These are phyloP conservation scores for Candida pseudoviswanathii DNA, from an alignment of 1,139 yeast species.

Conservation along the genomic window DNA sequence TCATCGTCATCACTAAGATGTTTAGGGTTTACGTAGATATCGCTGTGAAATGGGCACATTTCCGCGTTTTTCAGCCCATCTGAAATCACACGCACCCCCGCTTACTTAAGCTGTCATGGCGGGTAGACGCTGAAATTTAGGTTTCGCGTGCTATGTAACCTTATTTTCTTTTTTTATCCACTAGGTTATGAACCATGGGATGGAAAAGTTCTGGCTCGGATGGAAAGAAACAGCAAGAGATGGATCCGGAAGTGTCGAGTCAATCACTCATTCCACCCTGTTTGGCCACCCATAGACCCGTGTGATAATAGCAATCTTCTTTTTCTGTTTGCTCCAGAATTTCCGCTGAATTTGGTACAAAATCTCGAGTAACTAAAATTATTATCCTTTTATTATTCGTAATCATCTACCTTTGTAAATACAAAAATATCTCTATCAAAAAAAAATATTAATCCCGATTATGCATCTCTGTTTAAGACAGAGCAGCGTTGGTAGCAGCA, in stretches of 20 bases:
- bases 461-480: too few relatives aligned
- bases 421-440: not conserved
- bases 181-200: not conserved
- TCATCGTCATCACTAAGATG: too few relatives aligned
- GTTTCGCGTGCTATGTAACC: not conserved
- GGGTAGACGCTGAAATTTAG: not conserved
- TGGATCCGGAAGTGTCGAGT: too few relatives aligned
- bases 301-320: too few relatives aligned
- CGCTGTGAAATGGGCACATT: not conserved
- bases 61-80: not conserved
- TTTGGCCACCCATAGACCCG: too few relatives aligned
- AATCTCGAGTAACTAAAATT: not conserved
- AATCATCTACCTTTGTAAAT: not conserved
- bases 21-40: not conserved
- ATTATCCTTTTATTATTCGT: not conserved
- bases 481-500: constrained; percentile 58
- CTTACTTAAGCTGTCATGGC: not conserved
- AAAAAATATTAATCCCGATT: too few relatives aligned
- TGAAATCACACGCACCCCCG: too few relatives aligned
- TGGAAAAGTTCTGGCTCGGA: too few relatives aligned
- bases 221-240: too few relatives aligned
- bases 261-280: too few relatives aligned
- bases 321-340: not conserved
- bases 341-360: not conserved
- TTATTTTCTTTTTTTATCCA: not conserved